Base-by-base conservation (phyloP, 805 yeast species). In the Ogataea corticis region DNA sequence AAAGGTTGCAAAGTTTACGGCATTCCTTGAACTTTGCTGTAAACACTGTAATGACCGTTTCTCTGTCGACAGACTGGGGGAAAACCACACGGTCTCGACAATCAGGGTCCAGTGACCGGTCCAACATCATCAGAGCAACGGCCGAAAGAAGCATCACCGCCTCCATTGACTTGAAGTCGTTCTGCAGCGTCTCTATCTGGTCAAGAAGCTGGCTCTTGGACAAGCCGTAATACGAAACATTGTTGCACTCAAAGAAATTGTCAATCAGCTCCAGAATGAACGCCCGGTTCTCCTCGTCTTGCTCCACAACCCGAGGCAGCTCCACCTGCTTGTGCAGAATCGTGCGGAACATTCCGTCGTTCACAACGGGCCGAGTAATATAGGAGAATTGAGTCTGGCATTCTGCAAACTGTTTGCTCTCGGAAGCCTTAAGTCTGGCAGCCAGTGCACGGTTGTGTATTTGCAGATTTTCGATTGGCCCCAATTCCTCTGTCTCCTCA, bases 91-190 rank as follows among this genome's bases (percentile, higher is more conserved):
- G n/a, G n/a, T n/a, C n/a, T n/a, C n/a, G n/a, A n/a, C 9, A 7
- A 7, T 38, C 28, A 0, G 45, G 19, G 16, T 46, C 48, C 10
- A 42, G 32, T 15, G 46, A 21, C 12, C 28, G 12, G 33, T 48
- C 51, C 3, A 56, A 28, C 1, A 43, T 27, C 25, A 41, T 31
- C 6, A 56, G 44, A 5, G 38, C 25, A 3, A 56, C 29, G 1
- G 54, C 38, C 16, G 44, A 42, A 1, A 53, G 15, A 12, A 51
- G 33, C 55, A 56, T 51, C 14, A 55, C 43, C 3, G 42, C 27
- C 37, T 53, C 59, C 33, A 56, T 43, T 5, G 56, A 50, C n/a
- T 43, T 29, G 36, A 31, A 45, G 18, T 50, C 39, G 16, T 45
- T 38, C 13, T 32, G 30, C 3, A 52, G 33, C 3, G 14, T 13